Conservation (phyloP, 23 red algal species). For the Gracilariopsis chorda region DNA sequence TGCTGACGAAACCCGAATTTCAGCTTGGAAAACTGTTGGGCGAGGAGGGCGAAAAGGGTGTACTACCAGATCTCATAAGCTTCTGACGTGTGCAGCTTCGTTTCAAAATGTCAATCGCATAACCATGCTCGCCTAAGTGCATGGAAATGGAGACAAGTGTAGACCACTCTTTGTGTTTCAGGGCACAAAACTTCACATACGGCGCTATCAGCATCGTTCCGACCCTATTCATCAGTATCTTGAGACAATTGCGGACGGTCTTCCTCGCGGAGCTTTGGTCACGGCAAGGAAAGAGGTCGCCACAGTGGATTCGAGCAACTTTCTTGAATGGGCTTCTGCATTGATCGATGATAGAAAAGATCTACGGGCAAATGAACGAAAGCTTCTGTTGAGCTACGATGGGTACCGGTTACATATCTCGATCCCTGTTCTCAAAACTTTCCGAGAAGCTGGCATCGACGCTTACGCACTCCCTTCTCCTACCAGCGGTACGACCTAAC, state of each 20-base stretch:
- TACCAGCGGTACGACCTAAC: slow-evolving; percentile 8
- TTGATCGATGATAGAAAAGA: not conserved
- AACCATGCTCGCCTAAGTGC: not conserved
- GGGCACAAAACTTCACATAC: not conserved
- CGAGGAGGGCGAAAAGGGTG: not conserved
- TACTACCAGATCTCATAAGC: not conserved
- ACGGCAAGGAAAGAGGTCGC: slow-evolving; percentile 1
- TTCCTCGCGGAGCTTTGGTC: not conserved
- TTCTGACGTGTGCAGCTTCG: not conserved
- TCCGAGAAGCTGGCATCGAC: not conserved
- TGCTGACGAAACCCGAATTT: not conserved
- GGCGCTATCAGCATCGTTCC: not conserved
- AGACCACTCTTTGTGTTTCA: not conserved
- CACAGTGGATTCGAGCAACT: not conserved
- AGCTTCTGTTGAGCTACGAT: not conserved
- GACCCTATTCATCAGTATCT: not conserved
- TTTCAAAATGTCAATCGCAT: not conserved
- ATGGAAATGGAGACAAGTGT: not conserved
- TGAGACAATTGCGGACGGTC: not conserved
- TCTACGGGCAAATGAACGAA: too few relatives aligned
- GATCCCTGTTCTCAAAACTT: not conserved
- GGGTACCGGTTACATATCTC: not conserved
- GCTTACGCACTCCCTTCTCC: slow-evolving; percentile 18
- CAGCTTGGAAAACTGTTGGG: not conserved
- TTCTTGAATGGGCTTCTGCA: not conserved